phyloP scores from a whole-genome alignment of 495 filamentous ascomycete genomes.

The Penicillium robsamsonii region DNA sequence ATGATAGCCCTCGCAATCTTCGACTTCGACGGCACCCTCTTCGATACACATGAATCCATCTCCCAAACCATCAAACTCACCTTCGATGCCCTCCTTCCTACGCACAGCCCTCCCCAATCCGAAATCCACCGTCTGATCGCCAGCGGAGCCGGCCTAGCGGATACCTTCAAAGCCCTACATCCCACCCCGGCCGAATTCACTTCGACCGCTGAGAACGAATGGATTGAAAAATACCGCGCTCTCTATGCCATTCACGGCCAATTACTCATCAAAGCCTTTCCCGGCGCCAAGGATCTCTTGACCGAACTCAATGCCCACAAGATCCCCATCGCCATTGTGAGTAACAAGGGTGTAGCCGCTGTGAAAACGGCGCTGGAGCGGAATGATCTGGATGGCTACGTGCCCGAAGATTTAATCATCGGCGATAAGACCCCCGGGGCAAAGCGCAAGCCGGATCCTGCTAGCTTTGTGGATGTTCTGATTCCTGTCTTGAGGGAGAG shows the following conservation, averaged over 20 bases:
- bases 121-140: slow-evolving; percentile 24
- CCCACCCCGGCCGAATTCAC: slow-evolving; percentile 15
- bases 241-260: slow-evolving; percentile 30
- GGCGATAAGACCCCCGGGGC: slow-evolving; percentile 24
- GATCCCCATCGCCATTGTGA: slow-evolving; percentile 27
- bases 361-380: slow-evolving; percentile 23
- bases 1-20: slow-evolving; percentile 24
- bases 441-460: slow-evolving; percentile 28
- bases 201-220: slow-evolving; percentile 12
- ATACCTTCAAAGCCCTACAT: slow-evolving; percentile 24
- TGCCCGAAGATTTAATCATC: slow-evolving; percentile 25
- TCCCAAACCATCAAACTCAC: slow-evolving; percentile 20
- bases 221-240: slow-evolving; percentile 24
- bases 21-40: slow-evolving; percentile 33
- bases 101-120: slow-evolving; percentile 13
- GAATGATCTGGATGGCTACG: slow-evolving; percentile 14
- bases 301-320: slow-evolving; percentile 10
- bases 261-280: slow-evolving; percentile 22
- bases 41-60: slow-evolving; percentile 27
- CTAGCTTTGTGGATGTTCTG: slow-evolving; percentile 25
- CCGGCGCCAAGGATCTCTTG: slow-evolving; percentile 22
- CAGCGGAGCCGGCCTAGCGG: slow-evolving; percentile 19
- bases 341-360: slow-evolving; percentile 28
- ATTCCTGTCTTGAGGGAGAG: slow-evolving; percentile 17
- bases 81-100: slow-evolving; percentile 24